Evolutionary conservation across 2,329 filamentous ascomycete genomes (phyloP).

Genomic region (Colletotrichum sp.): DNA sequence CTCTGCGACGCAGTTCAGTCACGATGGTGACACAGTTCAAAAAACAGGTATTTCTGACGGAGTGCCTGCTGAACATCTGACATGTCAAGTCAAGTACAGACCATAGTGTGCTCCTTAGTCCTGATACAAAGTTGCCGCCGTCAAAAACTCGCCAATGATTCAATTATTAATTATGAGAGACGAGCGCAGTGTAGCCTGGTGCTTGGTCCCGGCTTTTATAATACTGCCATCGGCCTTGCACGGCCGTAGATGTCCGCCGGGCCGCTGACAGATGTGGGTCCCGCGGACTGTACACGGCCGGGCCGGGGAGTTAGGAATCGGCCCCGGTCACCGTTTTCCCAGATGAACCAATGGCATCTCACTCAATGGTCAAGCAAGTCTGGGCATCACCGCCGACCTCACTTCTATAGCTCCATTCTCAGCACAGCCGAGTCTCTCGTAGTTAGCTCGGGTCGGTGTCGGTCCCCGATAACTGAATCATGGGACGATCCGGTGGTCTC

Average conservation of each 20-base stretch:
- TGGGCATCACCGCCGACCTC: background rate
- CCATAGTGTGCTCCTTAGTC: background rate
- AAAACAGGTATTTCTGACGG: background rate
- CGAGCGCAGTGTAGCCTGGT: background rate
- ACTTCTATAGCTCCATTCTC: background rate
- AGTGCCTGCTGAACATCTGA: background rate
- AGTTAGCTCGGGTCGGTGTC: background rate
- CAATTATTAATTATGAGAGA: accelerated
- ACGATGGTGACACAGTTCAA: background rate
- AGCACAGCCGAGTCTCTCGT: background rate
- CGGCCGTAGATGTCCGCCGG: background rate
- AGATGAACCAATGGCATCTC: background rate
- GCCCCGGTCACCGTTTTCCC: background rate
- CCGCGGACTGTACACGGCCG: background rate
- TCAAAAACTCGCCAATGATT: accelerated
- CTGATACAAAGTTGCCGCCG: background rate
- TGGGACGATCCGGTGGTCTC: background rate
- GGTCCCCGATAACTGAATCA: background rate
- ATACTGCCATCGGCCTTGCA: background rate
- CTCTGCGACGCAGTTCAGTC: too few relatives aligned
- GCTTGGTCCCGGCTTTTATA: background rate
- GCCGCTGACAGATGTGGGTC: background rate
- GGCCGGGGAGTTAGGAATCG: background rate
- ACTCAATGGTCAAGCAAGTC: background rate
- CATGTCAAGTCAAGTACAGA: background rate